Conservation (phyloP, 306 rosid genomes). For the Mimosa pudica region DNA sequence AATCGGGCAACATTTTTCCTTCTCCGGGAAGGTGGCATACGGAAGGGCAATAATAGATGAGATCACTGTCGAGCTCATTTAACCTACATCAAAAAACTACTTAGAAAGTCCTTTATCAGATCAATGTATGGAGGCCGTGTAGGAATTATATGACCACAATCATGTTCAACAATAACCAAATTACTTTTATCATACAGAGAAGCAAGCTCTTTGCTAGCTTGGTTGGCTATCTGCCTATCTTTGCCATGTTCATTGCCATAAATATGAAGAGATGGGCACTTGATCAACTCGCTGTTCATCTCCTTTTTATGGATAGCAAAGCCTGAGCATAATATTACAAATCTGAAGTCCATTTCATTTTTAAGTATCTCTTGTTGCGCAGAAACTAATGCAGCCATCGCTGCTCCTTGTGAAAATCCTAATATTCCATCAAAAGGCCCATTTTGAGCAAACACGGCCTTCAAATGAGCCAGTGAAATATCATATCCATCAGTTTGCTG, state of each 20-base stretch:
- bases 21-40: background rate
- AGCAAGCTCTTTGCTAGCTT: constrained; percentile 72
- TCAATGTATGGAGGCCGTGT: constrained; percentile 77
- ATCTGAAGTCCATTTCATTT: constrained; percentile 57
- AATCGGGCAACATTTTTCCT: background rate
- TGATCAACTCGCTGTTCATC: constrained; percentile 44
- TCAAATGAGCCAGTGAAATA: constrained; percentile 58
- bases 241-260: constrained; percentile 73
- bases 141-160: constrained; percentile 83
- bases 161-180: constrained; percentile 68
- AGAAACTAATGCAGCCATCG: constrained; percentile 75
- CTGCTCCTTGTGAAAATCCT: constrained; percentile 95
- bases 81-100: constrained; percentile 46
- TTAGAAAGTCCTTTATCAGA: constrained; percentile 67
- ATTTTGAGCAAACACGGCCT: constrained; percentile 52
- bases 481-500: constrained; percentile 75
- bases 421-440: constrained; percentile 87
- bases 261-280: constrained; percentile 80
- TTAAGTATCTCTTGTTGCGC: constrained; percentile 49
- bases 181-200: constrained; percentile 62
- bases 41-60: background rate
- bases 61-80: background rate
- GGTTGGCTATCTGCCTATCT: constrained; percentile 79
- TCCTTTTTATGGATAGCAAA: constrained; percentile 50
- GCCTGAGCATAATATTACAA: constrained; percentile 82